Evolutionary conservation across 1,284 basidiomycete genomes (phyloP).

Genomic region (Cerrena zonata): DNA sequence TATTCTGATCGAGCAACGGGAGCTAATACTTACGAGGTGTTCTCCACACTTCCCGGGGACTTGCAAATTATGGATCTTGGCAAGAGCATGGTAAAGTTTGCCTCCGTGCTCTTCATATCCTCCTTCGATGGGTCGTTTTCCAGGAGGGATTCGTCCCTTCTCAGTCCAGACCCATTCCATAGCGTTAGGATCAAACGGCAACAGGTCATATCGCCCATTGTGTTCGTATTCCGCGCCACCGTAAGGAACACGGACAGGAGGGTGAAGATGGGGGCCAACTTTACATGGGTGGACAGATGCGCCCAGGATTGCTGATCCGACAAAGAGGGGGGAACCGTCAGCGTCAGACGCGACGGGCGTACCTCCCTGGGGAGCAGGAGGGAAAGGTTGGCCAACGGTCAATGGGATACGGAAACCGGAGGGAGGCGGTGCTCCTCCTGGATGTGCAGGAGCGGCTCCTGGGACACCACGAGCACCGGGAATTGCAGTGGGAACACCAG

Average conservation of each 20-base stretch:
- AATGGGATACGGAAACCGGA: conserved; percentile 63
- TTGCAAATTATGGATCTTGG: conserved; percentile 38
- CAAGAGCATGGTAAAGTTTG: conserved; percentile 35
- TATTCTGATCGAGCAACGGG: conserved; percentile 12
- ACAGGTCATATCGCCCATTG: conserved; percentile 59
- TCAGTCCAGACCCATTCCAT: conserved; percentile 70
- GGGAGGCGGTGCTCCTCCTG: conserved; percentile 33
- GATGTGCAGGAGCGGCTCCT: conserved; percentile 8
- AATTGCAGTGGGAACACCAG: conserved; percentile 1
- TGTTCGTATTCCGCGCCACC: conserved; percentile 58
- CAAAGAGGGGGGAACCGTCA: conserved; percentile 53
- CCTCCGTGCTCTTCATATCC: conserved; percentile 37
- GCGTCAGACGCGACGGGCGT: conserved; percentile 46
- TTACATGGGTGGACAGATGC: conserved; percentile 75
- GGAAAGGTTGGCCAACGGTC: conserved; percentile 41
- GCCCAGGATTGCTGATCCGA: conserved; percentile 65
- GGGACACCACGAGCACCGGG: conserved; percentile 9
- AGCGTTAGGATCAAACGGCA: conserved; percentile 55
- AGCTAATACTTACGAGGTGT: conserved; percentile 48
- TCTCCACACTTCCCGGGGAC: conserved; percentile 70
- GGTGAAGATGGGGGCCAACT: conserved; percentile 52
- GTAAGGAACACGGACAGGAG: conserved; percentile 54
- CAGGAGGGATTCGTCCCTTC: conserved; percentile 51
- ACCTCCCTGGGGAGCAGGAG: conserved; percentile 36
- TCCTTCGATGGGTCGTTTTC: conserved; percentile 36